Conservation (phyloP, 2,329 filamentous ascomycete genomes). For the Neopestalotiopsis clavispora region DNA sequence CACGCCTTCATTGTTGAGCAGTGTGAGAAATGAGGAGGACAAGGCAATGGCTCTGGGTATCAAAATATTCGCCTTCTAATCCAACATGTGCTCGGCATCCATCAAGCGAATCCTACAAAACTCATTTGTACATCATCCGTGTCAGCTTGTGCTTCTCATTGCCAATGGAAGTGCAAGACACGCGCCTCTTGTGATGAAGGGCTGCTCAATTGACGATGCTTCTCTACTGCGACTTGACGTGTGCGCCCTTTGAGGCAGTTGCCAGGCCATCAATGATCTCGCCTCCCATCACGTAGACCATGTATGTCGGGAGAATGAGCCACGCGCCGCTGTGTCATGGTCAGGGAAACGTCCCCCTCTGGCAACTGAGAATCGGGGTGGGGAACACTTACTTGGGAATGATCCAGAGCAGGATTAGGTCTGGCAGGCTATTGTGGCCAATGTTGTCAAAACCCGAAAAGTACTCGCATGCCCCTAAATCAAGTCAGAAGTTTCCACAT, state of each 20-base stretch:
- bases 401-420: slow-evolving; percentile 59
- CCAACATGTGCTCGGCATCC: not conserved
- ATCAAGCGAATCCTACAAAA: not conserved
- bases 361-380: too few species aligned
- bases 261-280: slow-evolving; percentile 55
- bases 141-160: too few species aligned
- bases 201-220: too few species aligned
- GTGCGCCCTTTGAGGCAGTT: slow-evolving; percentile 36
- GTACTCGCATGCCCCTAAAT: slow-evolving; percentile 59
- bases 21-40: too few species aligned
- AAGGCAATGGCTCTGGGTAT: too few species aligned
- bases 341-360: too few species aligned
- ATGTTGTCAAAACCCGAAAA: slow-evolving; percentile 61
- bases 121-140: too few species aligned
- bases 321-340: slow-evolving; percentile 52
- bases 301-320: slow-evolving; percentile 58
- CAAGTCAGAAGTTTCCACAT: not conserved
- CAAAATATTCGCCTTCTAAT: not conserved
- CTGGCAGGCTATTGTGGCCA: slow-evolving; percentile 54
- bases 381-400: slow-evolving; percentile 58
- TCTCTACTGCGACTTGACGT: slow-evolving; percentile 45
- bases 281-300: slow-evolving; percentile 53
- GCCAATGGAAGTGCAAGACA: too few species aligned
- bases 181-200: not conserved
- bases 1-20: not conserved